Percentiles rank a stretch among this genome's conserved stretches.
phyloP scores from a whole-genome alignment of 23 red algal genomes.

The Gracilaria vermiculophylla region DNA sequence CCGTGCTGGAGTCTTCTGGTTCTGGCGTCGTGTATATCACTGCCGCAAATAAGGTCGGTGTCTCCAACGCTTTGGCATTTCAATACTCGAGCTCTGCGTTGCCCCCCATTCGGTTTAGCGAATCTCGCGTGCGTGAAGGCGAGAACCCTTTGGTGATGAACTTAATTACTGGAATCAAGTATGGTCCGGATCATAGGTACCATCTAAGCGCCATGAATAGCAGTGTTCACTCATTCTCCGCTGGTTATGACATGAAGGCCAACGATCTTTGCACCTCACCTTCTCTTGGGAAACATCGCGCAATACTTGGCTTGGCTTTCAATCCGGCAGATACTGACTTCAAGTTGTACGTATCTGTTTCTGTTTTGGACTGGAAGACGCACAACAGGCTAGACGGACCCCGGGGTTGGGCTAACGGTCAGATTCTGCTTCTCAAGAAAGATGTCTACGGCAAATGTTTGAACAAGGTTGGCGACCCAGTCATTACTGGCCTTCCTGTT shows the following conservation, averaged over 20 bases:
- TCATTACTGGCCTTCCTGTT: slow-evolving; percentile 65
- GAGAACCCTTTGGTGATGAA: background rate
- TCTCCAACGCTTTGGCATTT: slow-evolving; percentile 47
- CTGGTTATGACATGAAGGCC: slow-evolving; percentile 39
- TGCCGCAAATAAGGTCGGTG: slow-evolving; percentile 40
- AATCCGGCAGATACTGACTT: slow-evolving; percentile 65
- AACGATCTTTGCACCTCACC: slow-evolving; percentile 40
- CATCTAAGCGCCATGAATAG: slow-evolving; percentile 35
- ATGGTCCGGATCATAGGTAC: slow-evolving; percentile 64
- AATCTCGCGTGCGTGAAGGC: slow-evolving; percentile 3
- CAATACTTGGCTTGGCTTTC: slow-evolving; percentile 65
- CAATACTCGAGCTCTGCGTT: slow-evolving; percentile 4
- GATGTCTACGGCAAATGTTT: slow-evolving; percentile 38
- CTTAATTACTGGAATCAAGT: slow-evolving; percentile 66
- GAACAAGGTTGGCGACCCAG: slow-evolving; percentile 27
- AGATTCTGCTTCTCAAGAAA: slow-evolving; percentile 31
- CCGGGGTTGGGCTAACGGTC: slow-evolving; percentile 58
- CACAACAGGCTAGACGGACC: background rate
- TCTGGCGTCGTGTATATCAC: background rate
- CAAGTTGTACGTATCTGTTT: slow-evolving; percentile 67
- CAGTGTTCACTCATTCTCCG: slow-evolving; percentile 52
- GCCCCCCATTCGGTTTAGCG: slow-evolving; percentile 45
- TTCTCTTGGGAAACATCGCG: slow-evolving; percentile 15
- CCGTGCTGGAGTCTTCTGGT: slow-evolving; percentile 2
- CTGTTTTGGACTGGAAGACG: slow-evolving; percentile 64